These are phyloP conservation scores for Ambrosiella cleistominuta DNA, from an alignment of 2,329 filamentous ascomycete species.

Conservation along the genomic window DNA sequence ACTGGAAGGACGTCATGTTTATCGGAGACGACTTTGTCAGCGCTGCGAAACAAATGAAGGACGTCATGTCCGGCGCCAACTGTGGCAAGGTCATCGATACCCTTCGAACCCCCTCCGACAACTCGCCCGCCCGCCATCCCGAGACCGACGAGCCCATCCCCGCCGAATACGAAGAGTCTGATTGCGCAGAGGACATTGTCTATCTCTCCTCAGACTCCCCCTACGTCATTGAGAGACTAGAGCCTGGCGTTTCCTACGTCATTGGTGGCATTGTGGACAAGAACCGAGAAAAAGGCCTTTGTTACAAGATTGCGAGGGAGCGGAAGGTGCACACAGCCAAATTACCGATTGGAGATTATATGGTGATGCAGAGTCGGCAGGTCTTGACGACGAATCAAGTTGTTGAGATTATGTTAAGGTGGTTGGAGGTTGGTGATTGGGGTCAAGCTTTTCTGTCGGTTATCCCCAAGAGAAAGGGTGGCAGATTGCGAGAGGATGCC, in stretches of 20 bases:
- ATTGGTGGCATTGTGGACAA: conserved; percentile 90
- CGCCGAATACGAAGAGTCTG: conserved; percentile 20
- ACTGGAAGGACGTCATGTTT: conserved; percentile 67
- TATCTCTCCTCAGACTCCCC: conserved; percentile 90
- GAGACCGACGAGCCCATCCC: conserved; percentile 18
- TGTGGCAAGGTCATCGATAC: conserved; percentile 43
- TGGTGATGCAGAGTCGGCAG: conserved; percentile 73
- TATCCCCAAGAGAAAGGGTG: conserved; percentile 81
- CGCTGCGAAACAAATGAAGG: conserved; percentile 47
- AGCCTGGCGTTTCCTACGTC: conserved; percentile 79
- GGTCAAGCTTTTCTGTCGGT: conserved; percentile 72
- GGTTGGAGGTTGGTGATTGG: conserved; percentile 85
- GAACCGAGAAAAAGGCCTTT: conserved; percentile 89
- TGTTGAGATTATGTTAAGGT: conserved; percentile 86
- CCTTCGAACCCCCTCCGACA: conserved; percentile 26
- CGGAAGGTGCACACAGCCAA: conserved; percentile 72
- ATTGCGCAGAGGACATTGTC: conserved; percentile 35
- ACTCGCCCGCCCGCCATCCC: conserved; percentile 10
- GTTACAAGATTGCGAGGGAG: conserved; percentile 62
- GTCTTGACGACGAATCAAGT: conserved; percentile 93
- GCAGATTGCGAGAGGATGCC: conserved; percentile 35
- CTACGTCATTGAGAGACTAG: conserved; percentile 63
- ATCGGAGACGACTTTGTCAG: conserved; percentile 56
- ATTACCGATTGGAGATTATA: conserved; percentile 85
- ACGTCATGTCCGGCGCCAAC: conserved; percentile 42